Evolutionary conservation across 495 filamentous ascomycete species (phyloP), one percentile per base, ranked within the genome.

Genomic region (Geoglossum glabrum): DNA sequence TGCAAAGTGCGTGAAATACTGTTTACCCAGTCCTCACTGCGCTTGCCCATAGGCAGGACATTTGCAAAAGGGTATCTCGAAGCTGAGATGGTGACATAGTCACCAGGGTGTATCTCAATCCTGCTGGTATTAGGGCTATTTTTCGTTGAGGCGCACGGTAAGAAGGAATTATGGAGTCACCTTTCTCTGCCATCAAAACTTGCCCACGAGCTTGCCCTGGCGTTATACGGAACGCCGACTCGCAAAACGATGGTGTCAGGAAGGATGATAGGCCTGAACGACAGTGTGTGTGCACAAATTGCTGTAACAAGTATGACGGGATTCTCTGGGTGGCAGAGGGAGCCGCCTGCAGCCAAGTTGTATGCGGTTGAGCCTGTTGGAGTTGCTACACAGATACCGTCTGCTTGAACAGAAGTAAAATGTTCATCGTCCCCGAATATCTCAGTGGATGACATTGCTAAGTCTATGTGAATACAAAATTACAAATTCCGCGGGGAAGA

Each of bases 391-490:
- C 89, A 95, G 49, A 95, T 74, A 17, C 89, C 89, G 68, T 96
- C 87, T 28, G 86, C 87, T 60, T 86, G 82, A 6, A 93, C 76
- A 0, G 85, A 87, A 6, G 87, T 93, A 70, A 90, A 90, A 70
- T 95, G 86, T 63, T 95, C 87, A 64, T 95, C 86, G 65, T 96
- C 93, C 43, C 93, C 93, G 65, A 96, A 96, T 34, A 98, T 73
- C 64, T 93, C 88, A 40, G 85, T 88, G 51, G 79, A 75, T 57
- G 85, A 87, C 87, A 93, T 89, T 60, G 84, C 86, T 86, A 60
- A n/a, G 56, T 61, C 27, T 31, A 38, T 30, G 26, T 52, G 15
- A 55, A 57, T 26, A 30, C 23, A 45, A 25, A 49, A 26, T n/a
- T 3, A 25, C 11, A 0, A 10, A 38, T 45, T n/a, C 23, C 17